phyloP scores from a whole-genome alignment of 306 rosid genomes.

The Cajanus cajan region DNA sequence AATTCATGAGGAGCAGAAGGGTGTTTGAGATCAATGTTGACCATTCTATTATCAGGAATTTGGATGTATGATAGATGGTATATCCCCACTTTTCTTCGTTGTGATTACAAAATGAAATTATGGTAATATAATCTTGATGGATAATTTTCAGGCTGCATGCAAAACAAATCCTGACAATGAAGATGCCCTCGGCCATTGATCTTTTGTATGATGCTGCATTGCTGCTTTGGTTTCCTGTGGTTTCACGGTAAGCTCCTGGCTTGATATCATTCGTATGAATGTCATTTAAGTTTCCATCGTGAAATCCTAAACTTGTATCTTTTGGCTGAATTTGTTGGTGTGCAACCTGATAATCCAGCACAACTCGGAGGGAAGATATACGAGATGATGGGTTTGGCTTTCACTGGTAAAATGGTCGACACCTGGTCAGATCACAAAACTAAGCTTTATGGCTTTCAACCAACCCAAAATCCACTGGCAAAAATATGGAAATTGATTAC shows the following conservation, averaged over 20 bases:
- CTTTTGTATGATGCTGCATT: slow-evolving; percentile 93
- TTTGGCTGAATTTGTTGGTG: slow-evolving; percentile 24
- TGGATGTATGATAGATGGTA: slow-evolving; percentile 62
- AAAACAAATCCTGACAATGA: slow-evolving; percentile 71
- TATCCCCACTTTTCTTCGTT: neutral
- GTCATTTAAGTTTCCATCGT: neutral
- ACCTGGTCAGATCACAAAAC: neutral
- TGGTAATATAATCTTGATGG: neutral
- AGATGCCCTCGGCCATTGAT: slow-evolving; percentile 86
- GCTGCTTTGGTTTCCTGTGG: slow-evolving; percentile 97
- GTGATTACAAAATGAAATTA: neutral
- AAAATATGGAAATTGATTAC: neutral
- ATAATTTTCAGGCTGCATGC: slow-evolving; percentile 66
- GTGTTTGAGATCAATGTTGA: slow-evolving; percentile 93
- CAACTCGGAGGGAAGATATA: slow-evolving; percentile 91
- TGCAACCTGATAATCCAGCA: slow-evolving; percentile 98
- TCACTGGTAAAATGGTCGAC: slow-evolving; percentile 11
- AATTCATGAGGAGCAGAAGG: slow-evolving; percentile 96
- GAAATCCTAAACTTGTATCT: neutral
- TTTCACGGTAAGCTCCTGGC: slow-evolving; percentile 81
- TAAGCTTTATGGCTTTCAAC: neutral
- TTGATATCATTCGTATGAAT: slow-evolving; percentile 7
- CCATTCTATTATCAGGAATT: slow-evolving; percentile 76
- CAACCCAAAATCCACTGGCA: neutral
- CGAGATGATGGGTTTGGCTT: slow-evolving; percentile 92